Percentiles rank a stretch among this genome's conserved stretches.
phyloP scores from a whole-genome alignment of 78 protist species.

The Mastigamoeba balamuthi region DNA sequence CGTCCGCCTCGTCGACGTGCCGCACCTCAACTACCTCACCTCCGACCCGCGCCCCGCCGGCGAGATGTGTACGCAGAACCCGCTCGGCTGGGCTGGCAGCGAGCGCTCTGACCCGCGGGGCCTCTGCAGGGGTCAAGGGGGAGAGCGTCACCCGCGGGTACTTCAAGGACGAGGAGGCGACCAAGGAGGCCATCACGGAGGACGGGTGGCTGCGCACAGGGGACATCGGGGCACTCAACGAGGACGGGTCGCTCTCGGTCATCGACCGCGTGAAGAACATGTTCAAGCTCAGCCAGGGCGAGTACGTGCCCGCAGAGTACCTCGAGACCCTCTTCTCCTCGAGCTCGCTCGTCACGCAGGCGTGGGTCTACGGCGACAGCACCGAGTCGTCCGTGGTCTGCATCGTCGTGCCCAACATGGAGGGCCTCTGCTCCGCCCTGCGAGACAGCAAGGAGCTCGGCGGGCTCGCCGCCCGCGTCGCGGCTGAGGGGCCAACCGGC shows the following conservation, averaged over 20 bases:
- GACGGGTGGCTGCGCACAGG: constrained; percentile 96
- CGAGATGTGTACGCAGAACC: no score
- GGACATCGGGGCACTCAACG: constrained; percentile 73
- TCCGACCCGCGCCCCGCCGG: constrained; percentile 63
- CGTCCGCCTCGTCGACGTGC: constrained; percentile 70
- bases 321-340: constrained; percentile 31
- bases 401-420: constrained; percentile 52
- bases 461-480: constrained; percentile 3
- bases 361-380: constrained; percentile 54
- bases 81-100: no score
- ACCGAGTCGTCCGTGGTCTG: constrained; percentile 45
- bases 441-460: no score
- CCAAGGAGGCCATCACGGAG: constrained; percentile 11
- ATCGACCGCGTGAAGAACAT: constrained; percentile 92
- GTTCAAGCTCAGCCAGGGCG: constrained; percentile 90
- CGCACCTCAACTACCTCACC: constrained; percentile 72
- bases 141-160: constrained; percentile 74
- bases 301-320: constrained; percentile 84
- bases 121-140: constrained; percentile 89
- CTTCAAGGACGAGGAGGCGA: constrained; percentile 46
- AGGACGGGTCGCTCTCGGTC: constrained; percentile 61
- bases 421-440: constrained; percentile 3
- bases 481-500: no score
- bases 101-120: no score
- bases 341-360: constrained; percentile 19